A percentile compares a stretch with the other conserved stretches of the same genome.
Evolutionary conservation across 176 grass and related monocot genomes (phyloP).

Genomic region (Juncus effusus): DNA sequence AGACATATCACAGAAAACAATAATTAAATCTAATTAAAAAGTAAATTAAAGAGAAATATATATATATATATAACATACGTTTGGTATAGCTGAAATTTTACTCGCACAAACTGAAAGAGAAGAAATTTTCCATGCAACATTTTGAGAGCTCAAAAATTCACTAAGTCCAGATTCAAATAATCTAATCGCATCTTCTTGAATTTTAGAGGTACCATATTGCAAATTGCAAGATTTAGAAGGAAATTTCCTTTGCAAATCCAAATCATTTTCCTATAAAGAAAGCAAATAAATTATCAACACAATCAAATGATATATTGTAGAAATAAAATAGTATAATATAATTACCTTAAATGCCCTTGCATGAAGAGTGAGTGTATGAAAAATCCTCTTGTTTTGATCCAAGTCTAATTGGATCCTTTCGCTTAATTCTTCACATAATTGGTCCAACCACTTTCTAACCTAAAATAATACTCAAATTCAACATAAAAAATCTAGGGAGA

Average conservation of each 20-base stretch:
- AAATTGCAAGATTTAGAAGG: slow-evolving; percentile 91
- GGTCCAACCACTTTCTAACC: slow-evolving; percentile 79
- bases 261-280: slow-evolving; percentile 39
- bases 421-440: slow-evolving; percentile 86
- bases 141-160: slow-evolving; percentile 78
- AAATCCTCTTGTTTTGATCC: slow-evolving; percentile 76
- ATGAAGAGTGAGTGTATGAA: slow-evolving; percentile 72
- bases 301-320: slow-evolving; percentile 5
- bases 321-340: slow-evolving; percentile 8
- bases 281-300: neutral
- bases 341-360: slow-evolving; percentile 77
- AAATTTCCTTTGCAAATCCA: slow-evolving; percentile 59
- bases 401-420: slow-evolving; percentile 86
- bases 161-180: slow-evolving; percentile 71
- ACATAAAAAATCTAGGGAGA: neutral
- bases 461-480: slow-evolving; percentile 23
- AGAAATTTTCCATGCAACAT: slow-evolving; percentile 69
- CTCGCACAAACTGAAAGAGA: slow-evolving; percentile 89
- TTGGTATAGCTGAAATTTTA: slow-evolving; percentile 84
- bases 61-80: slow-evolving; percentile 37
- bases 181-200: slow-evolving; percentile 91
- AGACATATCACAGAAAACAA: slow-evolving; percentile 11
- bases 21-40: slow-evolving; percentile 12
- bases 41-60: neutral
- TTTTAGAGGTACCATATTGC: slow-evolving; percentile 81